phyloP scores from a whole-genome alignment of 768 basidiomycete species.

The Panaeolus papilionaceus region DNA sequence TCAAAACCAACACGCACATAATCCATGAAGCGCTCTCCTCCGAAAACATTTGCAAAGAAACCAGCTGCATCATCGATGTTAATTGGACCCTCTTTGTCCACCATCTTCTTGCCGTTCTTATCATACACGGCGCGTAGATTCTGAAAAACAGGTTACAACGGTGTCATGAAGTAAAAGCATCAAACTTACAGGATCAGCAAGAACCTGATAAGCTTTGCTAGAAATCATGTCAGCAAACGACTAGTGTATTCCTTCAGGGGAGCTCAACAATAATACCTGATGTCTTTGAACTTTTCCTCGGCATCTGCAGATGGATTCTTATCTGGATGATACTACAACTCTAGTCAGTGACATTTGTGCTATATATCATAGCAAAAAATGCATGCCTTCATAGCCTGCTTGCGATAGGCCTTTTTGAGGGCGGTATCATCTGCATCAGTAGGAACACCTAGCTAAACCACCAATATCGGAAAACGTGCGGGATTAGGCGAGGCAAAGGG shows the following conservation, averaged over 20 bases:
- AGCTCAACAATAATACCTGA: slow-evolving; percentile 67
- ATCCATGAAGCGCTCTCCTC: slow-evolving; percentile 89
- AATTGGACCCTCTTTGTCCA: slow-evolving; percentile 78
- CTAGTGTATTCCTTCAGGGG: slow-evolving; percentile 8
- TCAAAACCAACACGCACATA: slow-evolving; percentile 64
- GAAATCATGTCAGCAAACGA: slow-evolving; percentile 15
- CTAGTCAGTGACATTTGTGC: slow-evolving; percentile 3
- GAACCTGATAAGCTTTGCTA: slow-evolving; percentile 95
- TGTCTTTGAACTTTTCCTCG: slow-evolving; percentile 96
- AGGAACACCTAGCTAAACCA: slow-evolving; percentile 66
- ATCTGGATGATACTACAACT: slow-evolving; percentile 86
- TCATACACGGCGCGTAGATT: slow-evolving; percentile 92
- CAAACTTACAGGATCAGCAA: slow-evolving; percentile 76
- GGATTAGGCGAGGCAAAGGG: slow-evolving; percentile 3
- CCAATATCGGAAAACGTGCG: slow-evolving; percentile 12
- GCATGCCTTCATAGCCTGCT: slow-evolving; percentile 87
- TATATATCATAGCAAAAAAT: slow-evolving; percentile 27
- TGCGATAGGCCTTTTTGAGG: slow-evolving; percentile 95
- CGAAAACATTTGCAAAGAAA: slow-evolving; percentile 96
- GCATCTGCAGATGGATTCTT: slow-evolving; percentile 94
- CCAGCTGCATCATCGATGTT: slow-evolving; percentile 92
- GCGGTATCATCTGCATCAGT: slow-evolving; percentile 79
- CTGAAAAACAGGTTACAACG: slow-evolving; percentile 38
- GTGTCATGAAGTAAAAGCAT: slow-evolving; percentile 4
- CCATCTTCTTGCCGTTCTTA: slow-evolving; percentile 92